Evolutionary conservation across 495 filamentous ascomycete genomes (phyloP), one percentile per base, ranked within the genome.

Genomic region (Collariella sp.): DNA sequence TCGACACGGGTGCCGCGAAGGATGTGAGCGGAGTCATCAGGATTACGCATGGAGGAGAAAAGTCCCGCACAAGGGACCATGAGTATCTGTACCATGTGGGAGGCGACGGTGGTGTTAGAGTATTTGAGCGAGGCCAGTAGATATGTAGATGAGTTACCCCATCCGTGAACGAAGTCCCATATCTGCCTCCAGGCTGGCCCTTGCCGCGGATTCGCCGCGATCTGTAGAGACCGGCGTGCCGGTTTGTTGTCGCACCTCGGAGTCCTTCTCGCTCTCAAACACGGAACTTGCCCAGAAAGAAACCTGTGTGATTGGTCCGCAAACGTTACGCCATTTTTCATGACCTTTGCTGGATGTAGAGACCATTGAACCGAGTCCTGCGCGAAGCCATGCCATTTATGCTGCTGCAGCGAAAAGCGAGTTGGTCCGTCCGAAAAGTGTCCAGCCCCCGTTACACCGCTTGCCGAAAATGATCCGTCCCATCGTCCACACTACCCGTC

Each of bases 1-100:
- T 97, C 54, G 88, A 91, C 61, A 95, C 88, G 0, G 91, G 91
- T 1, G 78, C 82, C 15, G 93, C 91, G 47, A 85, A 77, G 67
- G 91, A 97, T 75, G 87, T 96, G 22, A 95, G 87, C 72, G 91
- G 93, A 9, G 87, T 96, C 34, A 57, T 96, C 50, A 79, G 91
- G 59, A 78, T 94, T 47, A 89, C 85, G 9, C 75, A 71, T 20
- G 82, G 83, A 6, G 66, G 64, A 18, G 60, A 65, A 19, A 61
- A 43, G 23, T 26, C 50, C 50, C 18, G 59, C 58, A 55, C 58
- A 56, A 38, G 82, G 54, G 83, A 86, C 47, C 80, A 73, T 58
- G 91, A 96, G 67, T 80, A 85, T 56, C 65, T 96, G 67, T 96
- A 95, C 69, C 83, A 83, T 58, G 81, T 95, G 29, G 79, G 80